Evolutionary conservation across 2,329 filamentous ascomycete species (phyloP).

Genomic region (Xylaria sp.): DNA sequence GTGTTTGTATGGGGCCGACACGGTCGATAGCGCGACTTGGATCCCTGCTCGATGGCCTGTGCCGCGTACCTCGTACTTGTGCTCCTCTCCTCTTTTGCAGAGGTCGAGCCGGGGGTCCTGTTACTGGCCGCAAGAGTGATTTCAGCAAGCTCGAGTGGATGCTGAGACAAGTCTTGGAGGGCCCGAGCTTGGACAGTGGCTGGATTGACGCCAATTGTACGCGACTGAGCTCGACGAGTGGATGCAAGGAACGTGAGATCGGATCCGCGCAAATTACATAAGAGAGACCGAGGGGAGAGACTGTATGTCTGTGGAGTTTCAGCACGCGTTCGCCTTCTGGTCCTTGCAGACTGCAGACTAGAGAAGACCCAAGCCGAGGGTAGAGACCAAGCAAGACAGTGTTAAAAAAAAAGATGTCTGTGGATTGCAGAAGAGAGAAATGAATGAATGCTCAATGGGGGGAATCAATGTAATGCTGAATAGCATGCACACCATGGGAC

Average conservation of each 20-base stretch:
- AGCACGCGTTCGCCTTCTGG: slow-evolving; percentile 12
- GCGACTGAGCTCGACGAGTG: slow-evolving; percentile 21
- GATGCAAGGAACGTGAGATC: slow-evolving; percentile 23
- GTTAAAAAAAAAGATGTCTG: slow-evolving; percentile 1
- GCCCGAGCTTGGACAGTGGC: slow-evolving; percentile 23
- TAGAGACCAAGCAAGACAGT: too few relatives aligned
- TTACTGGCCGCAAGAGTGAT: slow-evolving; percentile 7
- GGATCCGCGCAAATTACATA: slow-evolving; percentile 23
- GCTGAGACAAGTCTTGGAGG: slow-evolving; percentile 20
- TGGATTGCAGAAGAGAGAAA: slow-evolving; percentile 19
- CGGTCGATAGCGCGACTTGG: slow-evolving; percentile 43
- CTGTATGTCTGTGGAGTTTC: slow-evolving; percentile 15
- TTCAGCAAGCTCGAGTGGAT: slow-evolving; percentile 27
- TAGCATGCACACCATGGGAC: not conserved
- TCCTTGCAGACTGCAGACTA: not conserved
- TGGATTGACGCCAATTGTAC: slow-evolving; percentile 23
- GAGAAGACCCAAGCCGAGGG: too few relatives aligned
- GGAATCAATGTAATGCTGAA: not conserved
- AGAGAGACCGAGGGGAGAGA: slow-evolving; percentile 14
- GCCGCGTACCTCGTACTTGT: slow-evolving; percentile 38
- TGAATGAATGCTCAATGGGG: slow-evolving; percentile 26
- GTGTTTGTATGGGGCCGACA: slow-evolving; percentile 42
- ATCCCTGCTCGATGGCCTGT: slow-evolving; percentile 32
- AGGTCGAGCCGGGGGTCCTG: not conserved
- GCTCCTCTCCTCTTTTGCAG: slow-evolving; percentile 8